Evolutionary conservation across 1,139 yeast species (phyloP), one percentile per base, ranked within the genome.

Genomic region (Nematodospora anomalae): DNA sequence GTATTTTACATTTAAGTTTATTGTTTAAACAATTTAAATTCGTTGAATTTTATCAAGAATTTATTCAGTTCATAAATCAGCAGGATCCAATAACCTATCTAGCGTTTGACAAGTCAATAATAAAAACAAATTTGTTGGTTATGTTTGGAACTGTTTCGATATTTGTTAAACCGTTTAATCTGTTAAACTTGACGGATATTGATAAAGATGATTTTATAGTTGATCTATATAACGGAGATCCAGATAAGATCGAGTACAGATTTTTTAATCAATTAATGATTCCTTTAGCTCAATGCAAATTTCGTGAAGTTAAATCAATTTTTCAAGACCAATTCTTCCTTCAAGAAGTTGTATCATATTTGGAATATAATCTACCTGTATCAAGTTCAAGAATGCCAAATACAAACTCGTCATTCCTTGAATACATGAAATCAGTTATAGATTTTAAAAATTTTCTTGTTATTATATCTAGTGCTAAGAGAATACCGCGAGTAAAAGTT

Each of bases 361-460:
- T 59, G 5, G 63, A 59, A 3, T 61, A 50, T 41, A 42, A 52
- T 22, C 38, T 60, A 6, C 68, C 70, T 3, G 43, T 38, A n/a
- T 36, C 53, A 3, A 30, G 28, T 10, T 30, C 33, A 14, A 36
- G 40, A 26, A 22, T 16, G 13, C 21, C 27, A 14, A 24, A 10
- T 18, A 11, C 14, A 10, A 24, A 16, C n/a, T 28, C 30, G 8
- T 42, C 45, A 15, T 65, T 65, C 36, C 38, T 57, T 25, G 45
- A 44, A 4, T 60, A 57, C 38, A 35, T 61, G 21, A 39, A 39
- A 12, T 40, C 44, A n/a, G 51, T 62, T 8, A 53, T 65, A 15
- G 67, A 62, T 39, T 49, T 55, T 40, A 66, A 66, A 44, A 50
- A 49, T 14, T 58, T 61, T 30, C 43, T 65, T 16, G 40, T 62